Percentiles rank a stretch among this genome's conserved stretches.
These are phyloP conservation scores for Cladosporium sp. DNA, from an alignment of 2,329 filamentous ascomycete genomes.

Conservation along the genomic window DNA sequence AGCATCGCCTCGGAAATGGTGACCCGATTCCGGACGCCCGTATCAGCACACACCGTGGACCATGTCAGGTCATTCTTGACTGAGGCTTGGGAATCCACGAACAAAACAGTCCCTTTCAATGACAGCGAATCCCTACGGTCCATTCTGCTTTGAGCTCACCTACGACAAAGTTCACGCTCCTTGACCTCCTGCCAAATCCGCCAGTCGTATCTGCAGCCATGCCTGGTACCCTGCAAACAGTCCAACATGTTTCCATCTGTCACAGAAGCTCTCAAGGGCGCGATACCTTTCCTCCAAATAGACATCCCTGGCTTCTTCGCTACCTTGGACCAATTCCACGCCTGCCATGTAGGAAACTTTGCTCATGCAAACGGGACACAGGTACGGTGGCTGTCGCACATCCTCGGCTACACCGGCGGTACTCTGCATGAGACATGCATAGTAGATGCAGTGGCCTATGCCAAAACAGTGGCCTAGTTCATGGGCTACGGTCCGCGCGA, in stretches of 20 bases:
- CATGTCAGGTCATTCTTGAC: constrained; percentile 2
- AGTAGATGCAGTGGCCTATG: constrained; percentile 68
- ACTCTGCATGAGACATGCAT: constrained; percentile 66
- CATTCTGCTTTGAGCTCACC: background rate
- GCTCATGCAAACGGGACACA: constrained; percentile 61
- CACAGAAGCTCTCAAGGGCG: constrained; percentile 48
- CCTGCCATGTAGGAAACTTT: constrained; percentile 48
- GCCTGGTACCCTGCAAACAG: constrained; percentile 52
- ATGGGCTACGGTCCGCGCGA: constrained; percentile 62
- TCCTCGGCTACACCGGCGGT: constrained; percentile 61
- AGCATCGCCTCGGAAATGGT: background rate
- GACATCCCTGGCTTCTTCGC: constrained; percentile 23
- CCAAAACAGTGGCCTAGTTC: constrained; percentile 70
- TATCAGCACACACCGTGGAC: background rate
- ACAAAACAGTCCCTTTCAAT: background rate
- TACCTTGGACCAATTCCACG: background rate
- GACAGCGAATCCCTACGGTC: constrained; percentile 1
- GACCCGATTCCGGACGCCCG: background rate
- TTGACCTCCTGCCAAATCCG: background rate
- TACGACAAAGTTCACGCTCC: background rate
- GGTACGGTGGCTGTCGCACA: constrained; percentile 62
- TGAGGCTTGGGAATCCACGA: background rate
- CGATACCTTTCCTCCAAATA: constrained; percentile 43
- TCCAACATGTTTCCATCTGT: constrained; percentile 42
- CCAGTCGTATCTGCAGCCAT: constrained; percentile 39